Base-by-base conservation (phyloP, 225 moss, liverwort and hornwort genomes). In the Antitrichia curtipendula region DNA sequence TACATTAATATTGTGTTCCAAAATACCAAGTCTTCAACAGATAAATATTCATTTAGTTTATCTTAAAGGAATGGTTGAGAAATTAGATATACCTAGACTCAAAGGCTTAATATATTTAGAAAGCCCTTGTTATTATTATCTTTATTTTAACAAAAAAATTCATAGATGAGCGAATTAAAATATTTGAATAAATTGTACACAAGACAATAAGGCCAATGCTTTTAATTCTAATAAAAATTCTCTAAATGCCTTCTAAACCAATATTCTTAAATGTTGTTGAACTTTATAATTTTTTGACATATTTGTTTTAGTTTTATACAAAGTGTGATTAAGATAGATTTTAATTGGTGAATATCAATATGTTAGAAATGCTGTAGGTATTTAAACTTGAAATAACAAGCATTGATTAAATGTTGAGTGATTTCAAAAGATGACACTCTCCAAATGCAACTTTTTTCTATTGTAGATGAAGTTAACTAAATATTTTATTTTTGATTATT, bases 161-260 rank as follows among this genome's bases (percentile, higher is more conserved):
- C 0, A n/a, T 21, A 21, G 12, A n/a, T 21, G 12, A 12, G 22
- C 4, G 7, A 12, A n/a, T n/a, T 66, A 12, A 66, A n/a, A 66
- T 21, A 21, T 66, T 66, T 22, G 21, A 66, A 21, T 66, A 11
- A n/a, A 1, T 66, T 66, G 7, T n/a, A 12, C 6, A n/a, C n/a
- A 66, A 21, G 10, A 65, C 12, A 66, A n/a, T 7, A 66, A 66
- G 12, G 66, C 2, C 20, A 12, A 66, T 12, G 17, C 21, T 66
- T n/a, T 5, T 22, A 0, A n/a, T 2, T 10, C 21, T 12, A 66
- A 12, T n/a, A 4, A 22, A n/a, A 12, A n/a, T 8, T 31, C 12
- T n/a, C 20, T 36, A 20, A 20, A 36, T 20, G n/a, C 0, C 6
- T 65, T 65, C 3, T 3, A 20, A 65, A 65, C 6, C 3, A 21